Evolutionary conservation across 2,329 filamentous ascomycete species (phyloP).

Genomic region (Hypomyces rosellus): DNA sequence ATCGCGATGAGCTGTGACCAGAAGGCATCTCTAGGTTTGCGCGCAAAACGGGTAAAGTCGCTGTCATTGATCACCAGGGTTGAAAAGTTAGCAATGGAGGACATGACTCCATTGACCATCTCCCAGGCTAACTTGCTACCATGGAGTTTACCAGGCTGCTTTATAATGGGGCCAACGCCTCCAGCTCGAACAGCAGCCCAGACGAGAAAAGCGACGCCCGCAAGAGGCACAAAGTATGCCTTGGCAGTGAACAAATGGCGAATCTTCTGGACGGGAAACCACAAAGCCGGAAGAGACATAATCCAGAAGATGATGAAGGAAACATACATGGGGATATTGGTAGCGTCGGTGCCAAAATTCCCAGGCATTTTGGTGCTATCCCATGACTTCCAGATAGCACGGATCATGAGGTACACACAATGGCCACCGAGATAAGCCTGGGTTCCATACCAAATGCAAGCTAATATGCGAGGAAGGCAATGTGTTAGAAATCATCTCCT

Average conservation of each 20-base stretch:
- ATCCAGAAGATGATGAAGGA: constrained; percentile 88
- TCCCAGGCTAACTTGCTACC: constrained; percentile 73
- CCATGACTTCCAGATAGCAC: constrained; percentile 71
- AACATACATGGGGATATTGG: constrained; percentile 66
- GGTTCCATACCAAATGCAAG: constrained; percentile 83
- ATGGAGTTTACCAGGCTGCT: constrained; percentile 54
- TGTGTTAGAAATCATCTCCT: not conserved
- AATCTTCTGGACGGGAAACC: constrained; percentile 84
- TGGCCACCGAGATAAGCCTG: constrained; percentile 79
- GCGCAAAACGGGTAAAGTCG: constrained; percentile 79
- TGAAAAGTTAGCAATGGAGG: constrained; percentile 82
- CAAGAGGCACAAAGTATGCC: constrained; percentile 72
- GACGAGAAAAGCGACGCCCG: constrained; percentile 80
- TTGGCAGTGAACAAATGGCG: constrained; percentile 89
- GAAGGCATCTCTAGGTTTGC: constrained; percentile 66
- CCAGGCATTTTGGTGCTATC: constrained; percentile 57
- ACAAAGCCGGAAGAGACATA: constrained; percentile 72
- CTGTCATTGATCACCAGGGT: constrained; percentile 78
- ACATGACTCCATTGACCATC: constrained; percentile 82
- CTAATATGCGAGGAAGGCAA: constrained; percentile 25
- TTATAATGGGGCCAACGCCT: constrained; percentile 76
- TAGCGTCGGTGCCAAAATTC: constrained; percentile 56
- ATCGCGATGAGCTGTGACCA: constrained; percentile 76
- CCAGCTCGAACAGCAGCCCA: constrained; percentile 80
- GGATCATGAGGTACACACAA: constrained; percentile 85